These are phyloP conservation scores for Paraphoma sp. DNA, from an alignment of 2,329 filamentous ascomycete genomes.

Conservation along the genomic window DNA sequence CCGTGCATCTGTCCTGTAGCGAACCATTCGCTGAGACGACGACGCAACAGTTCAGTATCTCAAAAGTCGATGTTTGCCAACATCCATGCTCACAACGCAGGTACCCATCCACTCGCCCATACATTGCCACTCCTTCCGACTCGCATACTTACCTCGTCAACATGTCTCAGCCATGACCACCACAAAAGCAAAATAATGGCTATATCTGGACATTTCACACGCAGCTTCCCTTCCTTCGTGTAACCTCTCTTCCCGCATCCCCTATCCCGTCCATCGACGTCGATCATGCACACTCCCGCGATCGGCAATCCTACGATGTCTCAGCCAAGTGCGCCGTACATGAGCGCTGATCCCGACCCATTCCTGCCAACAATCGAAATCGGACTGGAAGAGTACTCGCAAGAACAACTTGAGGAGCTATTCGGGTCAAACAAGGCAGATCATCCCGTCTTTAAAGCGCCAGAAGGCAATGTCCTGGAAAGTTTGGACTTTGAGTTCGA, in stretches of 20 bases:
- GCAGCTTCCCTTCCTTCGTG: slow-evolving; percentile 9
- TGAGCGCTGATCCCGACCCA: background rate
- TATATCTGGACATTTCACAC: slow-evolving; percentile 21
- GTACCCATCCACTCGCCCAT: too few relatives aligned
- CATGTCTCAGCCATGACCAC: slow-evolving; percentile 15
- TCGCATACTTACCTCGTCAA: background rate
- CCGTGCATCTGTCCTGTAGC: too few relatives aligned
- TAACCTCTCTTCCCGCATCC: slow-evolving; percentile 9
- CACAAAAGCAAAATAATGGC: slow-evolving; percentile 2
- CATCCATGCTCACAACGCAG: too few relatives aligned
- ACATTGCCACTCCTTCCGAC: background rate
- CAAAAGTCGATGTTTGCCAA: too few relatives aligned
- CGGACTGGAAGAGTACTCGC: slow-evolving; percentile 2
- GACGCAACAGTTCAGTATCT: too few relatives aligned
- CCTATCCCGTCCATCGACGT: background rate
- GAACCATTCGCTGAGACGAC: too few relatives aligned
- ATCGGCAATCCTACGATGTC: background rate
- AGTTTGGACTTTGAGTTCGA: background rate
- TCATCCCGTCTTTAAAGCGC: background rate
- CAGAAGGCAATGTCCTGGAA: background rate
- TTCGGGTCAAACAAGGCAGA: background rate
- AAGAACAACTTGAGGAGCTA: slow-evolving; percentile 4
- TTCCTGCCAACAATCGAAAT: background rate
- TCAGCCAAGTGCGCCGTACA: slow-evolving; percentile 8
- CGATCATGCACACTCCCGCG: background rate